Evolutionary conservation across 495 filamentous ascomycete species (phyloP).

Genomic region (Aspergillus taichungensis): DNA sequence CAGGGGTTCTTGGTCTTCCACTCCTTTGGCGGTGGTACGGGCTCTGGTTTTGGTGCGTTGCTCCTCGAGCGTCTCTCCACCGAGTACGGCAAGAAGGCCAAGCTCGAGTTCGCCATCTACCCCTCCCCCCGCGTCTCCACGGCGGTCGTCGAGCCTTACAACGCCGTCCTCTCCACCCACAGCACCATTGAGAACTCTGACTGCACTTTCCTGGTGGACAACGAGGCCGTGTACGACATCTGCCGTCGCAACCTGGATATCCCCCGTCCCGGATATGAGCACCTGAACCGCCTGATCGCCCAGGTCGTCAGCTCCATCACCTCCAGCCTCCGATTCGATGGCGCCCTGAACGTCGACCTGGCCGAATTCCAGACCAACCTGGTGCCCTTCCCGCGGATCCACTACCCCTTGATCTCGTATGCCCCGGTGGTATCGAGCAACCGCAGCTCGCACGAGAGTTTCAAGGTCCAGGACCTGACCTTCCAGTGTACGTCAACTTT

Average conservation of each 20-base stretch:
- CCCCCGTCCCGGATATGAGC: conserved; percentile 75
- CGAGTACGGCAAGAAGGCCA: conserved; percentile 91
- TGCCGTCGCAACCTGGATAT: conserved; percentile 85
- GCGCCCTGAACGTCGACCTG: conserved; percentile 84
- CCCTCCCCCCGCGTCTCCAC: conserved; percentile 79
- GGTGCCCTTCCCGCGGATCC: conserved; percentile 85
- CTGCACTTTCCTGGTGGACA: conserved; percentile 88
- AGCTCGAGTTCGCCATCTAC: conserved; percentile 88
- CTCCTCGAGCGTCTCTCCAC: conserved; percentile 79
- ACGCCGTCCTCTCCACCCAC: conserved; percentile 83
- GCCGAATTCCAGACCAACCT: conserved; percentile 95
- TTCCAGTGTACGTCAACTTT: conserved; percentile 61
- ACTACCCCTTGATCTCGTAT: conserved; percentile 85
- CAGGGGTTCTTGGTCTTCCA: conserved; percentile 93
- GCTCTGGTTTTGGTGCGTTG: conserved; percentile 82
- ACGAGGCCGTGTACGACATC: conserved; percentile 90
- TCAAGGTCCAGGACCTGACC: conserved; percentile 81
- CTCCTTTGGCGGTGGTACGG: conserved; percentile 88
- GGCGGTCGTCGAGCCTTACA: conserved; percentile 89
- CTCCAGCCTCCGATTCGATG: conserved; percentile 81
- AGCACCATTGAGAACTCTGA: conserved; percentile 91
- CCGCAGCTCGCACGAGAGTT: conserved; percentile 83
- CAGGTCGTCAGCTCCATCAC: conserved; percentile 91
- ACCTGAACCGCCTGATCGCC: conserved; percentile 83
- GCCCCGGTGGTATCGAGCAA: conserved; percentile 75